Evolutionary conservation across 2,329 filamentous ascomycete species (phyloP), one percentile per base, ranked within the genome.

Genomic region (Xylariaceae sp.): DNA sequence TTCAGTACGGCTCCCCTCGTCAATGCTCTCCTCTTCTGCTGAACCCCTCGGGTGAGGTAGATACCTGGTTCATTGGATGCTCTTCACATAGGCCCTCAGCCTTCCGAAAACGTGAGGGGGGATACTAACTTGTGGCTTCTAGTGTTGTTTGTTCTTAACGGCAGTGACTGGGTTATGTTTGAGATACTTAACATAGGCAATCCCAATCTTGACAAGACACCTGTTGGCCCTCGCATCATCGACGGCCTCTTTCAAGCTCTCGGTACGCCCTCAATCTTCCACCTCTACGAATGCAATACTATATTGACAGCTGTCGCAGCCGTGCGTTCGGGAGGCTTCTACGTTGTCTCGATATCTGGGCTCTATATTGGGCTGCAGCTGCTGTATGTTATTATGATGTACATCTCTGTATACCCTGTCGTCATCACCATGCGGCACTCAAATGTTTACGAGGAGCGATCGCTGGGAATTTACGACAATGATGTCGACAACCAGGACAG

Each of bases 151-250:
- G 43, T 68, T 9, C 67, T 81, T 13, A 81, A 81, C 36, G 27
- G 69, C 0, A 66, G 76, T 13, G 76, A 82, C 43, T 83, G 78
- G 79, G 61, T 70, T 0, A 68, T 69, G 0, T 83, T 83, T 42
- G 76, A 81, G 51, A 57, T 83, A 3, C 60, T 84, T 3, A 80
- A 82, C 29, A 64, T 82, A 26, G 72, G 73, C 2, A 81, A 83
- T 43, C 56, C 67, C 2, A 62, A 63, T 2, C 61, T 82, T 1
- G 62, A 70, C 19, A 49, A 52, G 4, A 66, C 80, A 11, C 68
- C 74, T 0, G 48, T 61, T 0, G 66, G 67, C 1, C 68, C 70
- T 12, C 68, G 77, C 2, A 60, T 78, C 4, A 59, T 83, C 15
- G 77, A 79, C 43, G 79, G 78, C 0, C 60, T 83, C 3, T 84